Conservation (phyloP, 1,139 yeast species). For the Diutina catenulata region DNA sequence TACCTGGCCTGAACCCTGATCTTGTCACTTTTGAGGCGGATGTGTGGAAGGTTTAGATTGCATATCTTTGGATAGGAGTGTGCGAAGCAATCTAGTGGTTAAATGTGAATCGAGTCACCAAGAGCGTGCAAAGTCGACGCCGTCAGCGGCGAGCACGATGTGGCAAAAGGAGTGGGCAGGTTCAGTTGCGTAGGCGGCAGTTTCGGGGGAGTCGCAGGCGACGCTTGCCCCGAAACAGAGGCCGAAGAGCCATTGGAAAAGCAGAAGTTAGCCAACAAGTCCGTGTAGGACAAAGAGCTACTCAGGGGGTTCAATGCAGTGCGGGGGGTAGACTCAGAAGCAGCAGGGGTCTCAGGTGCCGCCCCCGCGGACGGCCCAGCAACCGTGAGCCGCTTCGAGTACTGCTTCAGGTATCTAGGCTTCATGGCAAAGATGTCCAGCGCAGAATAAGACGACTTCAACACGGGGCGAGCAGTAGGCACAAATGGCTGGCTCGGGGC, state of each 20-base stretch:
- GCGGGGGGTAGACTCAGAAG: neutral
- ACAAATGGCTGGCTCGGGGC: no score
- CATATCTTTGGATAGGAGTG: no score
- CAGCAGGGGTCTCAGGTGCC: neutral
- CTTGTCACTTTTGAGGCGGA: no score
- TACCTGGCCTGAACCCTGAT: no score
- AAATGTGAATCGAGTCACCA: slow-evolving; percentile 4
- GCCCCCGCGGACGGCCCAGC: no score
- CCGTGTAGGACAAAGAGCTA: slow-evolving; percentile 1
- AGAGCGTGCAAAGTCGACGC: slow-evolving; percentile 4
- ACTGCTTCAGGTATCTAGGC: no score
- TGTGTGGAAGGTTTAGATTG: no score
- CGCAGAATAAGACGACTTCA: no score
- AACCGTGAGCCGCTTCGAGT: no score
- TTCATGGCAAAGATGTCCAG: neutral
- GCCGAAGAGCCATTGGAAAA: neutral
- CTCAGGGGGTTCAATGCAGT: slow-evolving; percentile 2
- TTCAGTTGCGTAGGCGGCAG: neutral
- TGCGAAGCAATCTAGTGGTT: no score
- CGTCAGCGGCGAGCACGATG: neutral
- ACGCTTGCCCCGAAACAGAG: neutral
- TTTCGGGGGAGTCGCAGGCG: neutral
- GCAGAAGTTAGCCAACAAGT: slow-evolving; percentile 2
- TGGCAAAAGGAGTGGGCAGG: neutral
- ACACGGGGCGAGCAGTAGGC: no score